Conservation (phyloP, 2,329 filamentous ascomycete genomes). For the Lasiodiplodia sp. region DNA sequence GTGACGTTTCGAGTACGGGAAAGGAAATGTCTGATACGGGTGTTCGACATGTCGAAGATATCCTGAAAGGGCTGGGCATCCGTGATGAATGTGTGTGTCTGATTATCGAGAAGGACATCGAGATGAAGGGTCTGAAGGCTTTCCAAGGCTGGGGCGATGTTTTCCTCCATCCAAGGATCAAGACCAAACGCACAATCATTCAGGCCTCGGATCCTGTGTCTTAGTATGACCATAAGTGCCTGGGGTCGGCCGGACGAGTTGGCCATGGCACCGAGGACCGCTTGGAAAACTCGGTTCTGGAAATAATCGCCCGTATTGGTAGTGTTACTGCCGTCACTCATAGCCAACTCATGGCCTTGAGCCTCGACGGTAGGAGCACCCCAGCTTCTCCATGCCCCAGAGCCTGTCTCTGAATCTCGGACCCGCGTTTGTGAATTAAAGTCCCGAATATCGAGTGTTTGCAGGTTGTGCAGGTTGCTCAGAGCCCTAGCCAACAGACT, state of each 20-base stretch:
- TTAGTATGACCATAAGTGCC: conserved; percentile 38
- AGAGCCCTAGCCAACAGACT: conserved; percentile 67
- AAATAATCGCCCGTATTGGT: not conserved
- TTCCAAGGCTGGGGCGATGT: conserved; percentile 52
- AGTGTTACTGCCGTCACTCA: not conserved
- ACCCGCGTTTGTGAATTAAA: conserved; percentile 59
- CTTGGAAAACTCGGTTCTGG: conserved; percentile 39
- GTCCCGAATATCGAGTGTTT: conserved; percentile 66
- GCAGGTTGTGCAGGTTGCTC: conserved; percentile 60
- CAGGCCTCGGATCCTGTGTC: conserved; percentile 49
- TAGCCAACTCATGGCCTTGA: conserved; percentile 32
- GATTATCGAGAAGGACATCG: conserved; percentile 35
- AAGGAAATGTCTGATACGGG: conserved; percentile 50
- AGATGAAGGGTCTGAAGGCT: conserved; percentile 58
- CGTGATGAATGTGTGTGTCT: not conserved
- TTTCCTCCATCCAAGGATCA: conserved; percentile 48
- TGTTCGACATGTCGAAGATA: conserved; percentile 29
- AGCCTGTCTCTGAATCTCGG: conserved; percentile 54
- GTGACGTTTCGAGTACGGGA: conserved; percentile 52
- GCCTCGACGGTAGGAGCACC: conserved; percentile 54
- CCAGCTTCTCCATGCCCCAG: conserved; percentile 62
- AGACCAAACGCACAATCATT: conserved; percentile 57
- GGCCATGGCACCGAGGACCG: not conserved
- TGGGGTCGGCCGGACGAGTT: not conserved
- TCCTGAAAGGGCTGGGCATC: not conserved